These are phyloP conservation scores for Gaeumannomyces tritici DNA, from an alignment of 2,329 filamentous ascomycete species.

Conservation along the genomic window DNA sequence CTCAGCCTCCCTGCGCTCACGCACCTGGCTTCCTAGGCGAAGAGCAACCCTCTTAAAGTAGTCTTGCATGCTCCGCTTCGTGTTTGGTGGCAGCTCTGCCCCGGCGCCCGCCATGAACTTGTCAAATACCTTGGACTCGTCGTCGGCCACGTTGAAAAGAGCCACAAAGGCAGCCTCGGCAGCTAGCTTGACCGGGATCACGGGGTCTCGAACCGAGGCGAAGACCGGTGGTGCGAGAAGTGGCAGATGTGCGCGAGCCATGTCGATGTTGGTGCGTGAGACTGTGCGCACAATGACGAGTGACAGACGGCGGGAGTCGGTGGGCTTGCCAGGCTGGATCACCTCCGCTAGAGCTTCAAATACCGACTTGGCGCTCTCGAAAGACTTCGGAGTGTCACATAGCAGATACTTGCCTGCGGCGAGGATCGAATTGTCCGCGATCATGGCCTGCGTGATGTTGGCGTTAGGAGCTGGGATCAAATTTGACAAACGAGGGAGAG, in stretches of 20 bases:
- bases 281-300: constrained; percentile 84
- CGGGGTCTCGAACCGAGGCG: constrained; percentile 75
- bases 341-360: constrained; percentile 68
- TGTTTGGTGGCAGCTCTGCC: constrained; percentile 54
- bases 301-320: constrained; percentile 75
- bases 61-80: constrained; percentile 85
- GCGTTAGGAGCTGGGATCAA: constrained; percentile 9
- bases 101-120: constrained; percentile 71
- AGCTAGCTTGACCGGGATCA: constrained; percentile 92
- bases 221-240: constrained; percentile 80
- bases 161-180: constrained; percentile 91
- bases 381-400: constrained; percentile 55
- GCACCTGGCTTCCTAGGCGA: constrained; percentile 73
- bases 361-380: constrained; percentile 68
- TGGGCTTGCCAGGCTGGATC: constrained; percentile 67
- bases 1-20: constrained; percentile 84
- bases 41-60: constrained; percentile 93
- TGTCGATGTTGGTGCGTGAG: constrained; percentile 66
- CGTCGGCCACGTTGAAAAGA: constrained; percentile 81
- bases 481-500: background rate
- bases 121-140: constrained; percentile 79
- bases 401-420: constrained; percentile 88
- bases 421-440: constrained; percentile 80
- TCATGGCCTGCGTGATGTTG: constrained; percentile 50
- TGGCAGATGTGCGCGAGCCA: constrained; percentile 72